These are phyloP conservation scores for Zalerion maritima DNA, from an alignment of 495 filamentous ascomycete genomes.

Conservation along the genomic window DNA sequence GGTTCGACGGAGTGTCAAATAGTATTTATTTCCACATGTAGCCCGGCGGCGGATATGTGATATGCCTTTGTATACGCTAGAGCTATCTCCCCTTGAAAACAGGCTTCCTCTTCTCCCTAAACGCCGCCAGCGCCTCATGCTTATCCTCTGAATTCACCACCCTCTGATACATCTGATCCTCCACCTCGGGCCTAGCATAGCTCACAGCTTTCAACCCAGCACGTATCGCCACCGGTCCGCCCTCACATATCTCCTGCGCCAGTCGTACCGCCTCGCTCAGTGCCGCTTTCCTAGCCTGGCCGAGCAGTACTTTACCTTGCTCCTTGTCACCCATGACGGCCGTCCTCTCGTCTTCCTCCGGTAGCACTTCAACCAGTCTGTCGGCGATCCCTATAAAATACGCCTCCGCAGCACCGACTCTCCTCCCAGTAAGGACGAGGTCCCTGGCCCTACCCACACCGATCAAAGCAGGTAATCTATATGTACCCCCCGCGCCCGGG, in stretches of 20 bases:
- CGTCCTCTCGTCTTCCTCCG: constrained; percentile 36
- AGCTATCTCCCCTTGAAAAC: constrained; percentile 58
- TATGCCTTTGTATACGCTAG: too few species aligned
- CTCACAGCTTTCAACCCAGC: constrained; percentile 58
- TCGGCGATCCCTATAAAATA: constrained; percentile 75
- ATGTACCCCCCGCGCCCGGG: constrained; percentile 86
- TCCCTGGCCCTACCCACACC: constrained; percentile 65
- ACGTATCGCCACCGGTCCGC: constrained; percentile 65
- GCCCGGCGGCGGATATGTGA: too few species aligned
- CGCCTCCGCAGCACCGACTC: constrained; percentile 64
- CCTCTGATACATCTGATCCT: constrained; percentile 63
- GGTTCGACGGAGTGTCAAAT: too few species aligned
- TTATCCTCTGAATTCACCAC: constrained; percentile 76
- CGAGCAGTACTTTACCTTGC: constrained; percentile 16
- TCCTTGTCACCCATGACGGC: constrained; percentile 21
- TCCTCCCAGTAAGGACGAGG: constrained; percentile 70
- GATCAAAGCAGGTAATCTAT: constrained; percentile 63
- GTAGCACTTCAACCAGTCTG: constrained; percentile 57
- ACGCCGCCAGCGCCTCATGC: constrained; percentile 72
- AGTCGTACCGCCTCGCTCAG: constrained; percentile 61
- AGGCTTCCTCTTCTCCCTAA: constrained; percentile 82
- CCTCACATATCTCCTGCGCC: constrained; percentile 70
- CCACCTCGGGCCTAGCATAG: constrained; percentile 48
- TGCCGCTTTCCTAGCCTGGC: constrained; percentile 44
- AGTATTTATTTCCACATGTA: too few species aligned